phyloP scores from a whole-genome alignment of 768 basidiomycete species.

The Amanita pallidorosea region DNA sequence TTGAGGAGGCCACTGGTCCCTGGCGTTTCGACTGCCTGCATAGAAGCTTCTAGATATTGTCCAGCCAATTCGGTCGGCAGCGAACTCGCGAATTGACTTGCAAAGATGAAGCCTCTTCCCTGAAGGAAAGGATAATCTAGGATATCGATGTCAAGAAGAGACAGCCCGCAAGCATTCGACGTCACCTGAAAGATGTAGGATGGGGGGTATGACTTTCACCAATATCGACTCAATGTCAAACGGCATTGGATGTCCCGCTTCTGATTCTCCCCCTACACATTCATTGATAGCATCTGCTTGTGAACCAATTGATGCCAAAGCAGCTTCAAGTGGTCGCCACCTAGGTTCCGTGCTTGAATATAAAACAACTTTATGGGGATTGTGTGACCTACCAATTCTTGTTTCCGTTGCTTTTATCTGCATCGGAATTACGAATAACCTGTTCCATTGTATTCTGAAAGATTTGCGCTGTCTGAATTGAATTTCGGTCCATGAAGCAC shows the following conservation, averaged over 20 bases:
- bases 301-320: conserved; percentile 72
- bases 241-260: conserved; percentile 47
- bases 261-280: conserved; percentile 65
- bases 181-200: conserved; percentile 60
- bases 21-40: conserved; percentile 70
- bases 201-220: conserved; percentile 65
- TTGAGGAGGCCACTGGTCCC: conserved; percentile 81
- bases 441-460: conserved; percentile 46
- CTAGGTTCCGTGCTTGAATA: conserved; percentile 24
- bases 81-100: conserved; percentile 74
- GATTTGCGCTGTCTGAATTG: conserved; percentile 35
- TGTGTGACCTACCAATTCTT: conserved; percentile 46
- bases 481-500: conserved; percentile 47
- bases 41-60: conserved; percentile 81
- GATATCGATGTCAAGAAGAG: background rate
- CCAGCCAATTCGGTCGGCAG: conserved; percentile 64
- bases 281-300: conserved; percentile 70
- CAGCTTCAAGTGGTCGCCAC: conserved; percentile 91
- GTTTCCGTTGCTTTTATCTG: conserved; percentile 40
- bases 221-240: conserved; percentile 77
- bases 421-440: conserved; percentile 47
- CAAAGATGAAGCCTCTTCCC: conserved; percentile 90
- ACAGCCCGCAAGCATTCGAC: background rate
- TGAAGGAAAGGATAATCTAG: conserved; percentile 87
- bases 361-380: background rate